Evolutionary conservation across 352 stramenopile species (phyloP).

Genomic region (Phytophthora hibernalis): DNA sequence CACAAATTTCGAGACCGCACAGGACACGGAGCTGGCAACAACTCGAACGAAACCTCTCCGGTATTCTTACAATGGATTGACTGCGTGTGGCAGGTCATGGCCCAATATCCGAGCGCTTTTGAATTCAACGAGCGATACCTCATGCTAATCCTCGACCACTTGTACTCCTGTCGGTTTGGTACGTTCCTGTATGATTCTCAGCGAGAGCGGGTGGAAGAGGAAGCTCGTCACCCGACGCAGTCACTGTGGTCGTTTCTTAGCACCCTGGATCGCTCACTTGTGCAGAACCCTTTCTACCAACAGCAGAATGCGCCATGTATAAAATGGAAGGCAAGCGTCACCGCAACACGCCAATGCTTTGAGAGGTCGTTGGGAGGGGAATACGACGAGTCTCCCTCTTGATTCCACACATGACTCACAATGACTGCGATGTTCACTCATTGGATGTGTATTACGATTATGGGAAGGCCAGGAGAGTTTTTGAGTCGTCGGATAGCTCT

Average conservation of each 20-base stretch:
- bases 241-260: conserved; percentile 85
- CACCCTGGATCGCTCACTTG: conserved; percentile 62
- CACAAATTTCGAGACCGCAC: conserved; percentile 89
- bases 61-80: conserved; percentile 96
- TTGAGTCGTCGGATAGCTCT: conserved; percentile 39
- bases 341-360: conserved; percentile 64
- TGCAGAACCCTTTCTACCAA: conserved; percentile 82
- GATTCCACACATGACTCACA: conserved; percentile 25
- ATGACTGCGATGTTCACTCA: conserved; percentile 40
- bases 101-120: conserved; percentile 82
- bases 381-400: conserved; percentile 16
- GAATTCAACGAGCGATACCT: conserved; percentile 89
- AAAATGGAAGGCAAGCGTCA: conserved; percentile 65
- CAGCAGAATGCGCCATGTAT: conserved; percentile 48
- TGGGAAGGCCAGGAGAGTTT: conserved; percentile 11
- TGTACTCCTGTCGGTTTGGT: conserved; percentile 86
- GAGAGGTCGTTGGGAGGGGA: conserved; percentile 31
- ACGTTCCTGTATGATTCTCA: conserved; percentile 98
- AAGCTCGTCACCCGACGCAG: conserved; percentile 58
- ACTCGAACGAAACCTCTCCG: conserved; percentile 93
- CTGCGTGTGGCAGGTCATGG: conserved; percentile 84
- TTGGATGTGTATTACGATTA: conserved; percentile 31
- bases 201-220: conserved; percentile 60
- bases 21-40: conserved; percentile 57
- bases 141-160: conserved; percentile 81